These are phyloP conservation scores for Senna tora DNA, from an alignment of 306 rosid species.

Conservation along the genomic window DNA sequence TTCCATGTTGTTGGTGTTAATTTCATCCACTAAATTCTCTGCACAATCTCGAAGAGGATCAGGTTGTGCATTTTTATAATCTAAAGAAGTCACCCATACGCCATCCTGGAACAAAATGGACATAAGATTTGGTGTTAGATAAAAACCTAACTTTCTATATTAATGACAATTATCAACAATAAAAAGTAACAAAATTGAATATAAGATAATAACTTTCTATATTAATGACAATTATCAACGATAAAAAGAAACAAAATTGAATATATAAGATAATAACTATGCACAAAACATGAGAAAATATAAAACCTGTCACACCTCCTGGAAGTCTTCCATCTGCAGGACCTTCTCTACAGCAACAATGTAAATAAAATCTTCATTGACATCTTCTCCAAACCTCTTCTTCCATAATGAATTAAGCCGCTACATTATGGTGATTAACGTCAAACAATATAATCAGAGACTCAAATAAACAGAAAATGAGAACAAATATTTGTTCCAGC, in stretches of 20 bases:
- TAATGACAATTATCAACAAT: conserved; percentile 8
- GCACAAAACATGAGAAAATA: neutral
- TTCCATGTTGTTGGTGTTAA: conserved; percentile 77
- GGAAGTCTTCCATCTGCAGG: conserved; percentile 82
- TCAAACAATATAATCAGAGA: conserved; percentile 1
- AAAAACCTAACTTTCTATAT: conserved; percentile 20
- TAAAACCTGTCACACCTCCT: conserved; percentile 59
- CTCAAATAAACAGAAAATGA: neutral
- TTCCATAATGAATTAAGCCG: conserved; percentile 64
- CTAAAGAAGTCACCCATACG: conserved; percentile 65
- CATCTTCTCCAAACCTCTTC: conserved; percentile 83
- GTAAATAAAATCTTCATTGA: conserved; percentile 67
- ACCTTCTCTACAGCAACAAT: conserved; percentile 68
- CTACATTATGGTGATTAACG: conserved; percentile 46
- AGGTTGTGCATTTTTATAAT: conserved; percentile 73
- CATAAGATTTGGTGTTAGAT: conserved; percentile 8
- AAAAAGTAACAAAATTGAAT: neutral
- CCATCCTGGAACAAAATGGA: conserved; percentile 59
- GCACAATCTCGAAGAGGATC: conserved; percentile 90
- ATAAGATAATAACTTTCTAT: conserved; percentile 25
- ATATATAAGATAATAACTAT: neutral
- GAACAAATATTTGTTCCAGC: neutral
- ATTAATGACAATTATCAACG: conserved; percentile 8
- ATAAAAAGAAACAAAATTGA: neutral
- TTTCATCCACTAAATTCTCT: conserved; percentile 71